Percentiles rank a stretch among this genome's conserved stretches.
Conservation (phyloP, 495 filamentous ascomycete species). For the Staphylotrichum tortipilum region DNA sequence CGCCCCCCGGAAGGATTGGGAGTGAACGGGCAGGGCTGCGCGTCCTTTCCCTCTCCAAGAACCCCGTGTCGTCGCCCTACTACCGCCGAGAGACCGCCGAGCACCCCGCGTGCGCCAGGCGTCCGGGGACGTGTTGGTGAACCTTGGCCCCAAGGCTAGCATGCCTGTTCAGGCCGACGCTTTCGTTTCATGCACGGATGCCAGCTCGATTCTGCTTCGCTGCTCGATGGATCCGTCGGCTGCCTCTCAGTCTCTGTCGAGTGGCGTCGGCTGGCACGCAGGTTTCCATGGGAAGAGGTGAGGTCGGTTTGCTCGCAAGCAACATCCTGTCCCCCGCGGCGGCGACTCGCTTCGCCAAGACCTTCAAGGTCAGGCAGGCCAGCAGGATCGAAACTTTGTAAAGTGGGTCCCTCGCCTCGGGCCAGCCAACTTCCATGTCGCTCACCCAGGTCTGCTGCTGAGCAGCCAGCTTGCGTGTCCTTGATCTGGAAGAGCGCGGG, state of each 20-base stretch:
- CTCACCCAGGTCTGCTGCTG: not conserved
- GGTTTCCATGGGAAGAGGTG: no score
- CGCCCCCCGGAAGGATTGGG: no score
- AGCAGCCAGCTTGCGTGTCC: no score
- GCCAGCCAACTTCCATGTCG: no score
- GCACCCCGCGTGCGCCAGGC: not conserved
- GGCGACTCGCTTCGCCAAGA: no score
- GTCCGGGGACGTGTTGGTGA: no score
- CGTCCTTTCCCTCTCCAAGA: conserved; percentile 2
- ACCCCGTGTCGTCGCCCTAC: no score
- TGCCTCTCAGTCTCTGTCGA: conserved; percentile 2
- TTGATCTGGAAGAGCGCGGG: no score
- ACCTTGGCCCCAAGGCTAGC: not conserved
- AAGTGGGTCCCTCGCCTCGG: not conserved
- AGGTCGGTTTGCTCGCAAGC: no score
- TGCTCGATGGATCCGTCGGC: conserved; percentile 4
- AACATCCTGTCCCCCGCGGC: no score
- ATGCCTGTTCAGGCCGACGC: not conserved
- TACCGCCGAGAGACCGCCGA: no score
- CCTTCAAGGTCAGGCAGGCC: not conserved
- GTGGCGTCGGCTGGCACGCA: not conserved
- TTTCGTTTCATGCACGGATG: conserved; percentile 9
- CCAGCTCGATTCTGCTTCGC: not conserved
- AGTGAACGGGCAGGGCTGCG: conserved; percentile 15
- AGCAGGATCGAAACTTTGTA: not conserved